A percentile compares a stretch with the other conserved stretches of the same genome.
These are phyloP conservation scores for Gremmenia infestans DNA, from an alignment of 2,329 filamentous ascomycete genomes.

Conservation along the genomic window DNA sequence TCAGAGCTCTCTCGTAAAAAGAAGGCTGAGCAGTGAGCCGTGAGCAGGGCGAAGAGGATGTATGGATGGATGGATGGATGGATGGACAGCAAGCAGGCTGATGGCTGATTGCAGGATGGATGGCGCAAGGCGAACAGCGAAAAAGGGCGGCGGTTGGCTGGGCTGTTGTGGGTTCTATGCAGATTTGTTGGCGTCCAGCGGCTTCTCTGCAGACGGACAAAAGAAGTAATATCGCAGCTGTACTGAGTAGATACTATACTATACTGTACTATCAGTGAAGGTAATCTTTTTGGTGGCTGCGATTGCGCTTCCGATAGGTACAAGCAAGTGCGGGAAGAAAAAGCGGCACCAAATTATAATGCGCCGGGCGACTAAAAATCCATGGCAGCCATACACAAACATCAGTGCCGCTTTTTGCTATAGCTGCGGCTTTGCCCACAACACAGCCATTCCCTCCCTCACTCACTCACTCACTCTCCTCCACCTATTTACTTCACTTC, in stretches of 20 bases:
- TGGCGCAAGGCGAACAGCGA: neutral
- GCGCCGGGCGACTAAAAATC: too few relatives aligned
- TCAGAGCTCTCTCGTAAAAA: neutral
- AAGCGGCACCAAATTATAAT: too few relatives aligned
- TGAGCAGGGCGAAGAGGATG: neutral
- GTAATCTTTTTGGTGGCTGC: too few relatives aligned
- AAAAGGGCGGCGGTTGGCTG: neutral
- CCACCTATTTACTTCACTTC: neutral
- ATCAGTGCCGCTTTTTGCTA: too few relatives aligned
- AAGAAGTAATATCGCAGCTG: neutral
- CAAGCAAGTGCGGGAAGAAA: too few relatives aligned
- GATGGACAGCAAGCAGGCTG: neutral
- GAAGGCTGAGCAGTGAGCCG: slow-evolving; percentile 17
- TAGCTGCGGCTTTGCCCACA: neutral
- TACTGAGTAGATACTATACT: too few relatives aligned
- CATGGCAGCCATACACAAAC: too few relatives aligned
- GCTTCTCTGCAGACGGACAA: neutral
- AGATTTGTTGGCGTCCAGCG: neutral
- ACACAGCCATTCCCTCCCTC: neutral
- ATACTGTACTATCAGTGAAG: too few relatives aligned
- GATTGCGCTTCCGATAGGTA: too few relatives aligned
- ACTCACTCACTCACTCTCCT: neutral
- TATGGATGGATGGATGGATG: neutral
- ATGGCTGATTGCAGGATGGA: neutral
- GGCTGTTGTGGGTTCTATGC: neutral